These are phyloP conservation scores for Pseudocercospora musae DNA, from an alignment of 2,329 filamentous ascomycete species.

Conservation along the genomic window DNA sequence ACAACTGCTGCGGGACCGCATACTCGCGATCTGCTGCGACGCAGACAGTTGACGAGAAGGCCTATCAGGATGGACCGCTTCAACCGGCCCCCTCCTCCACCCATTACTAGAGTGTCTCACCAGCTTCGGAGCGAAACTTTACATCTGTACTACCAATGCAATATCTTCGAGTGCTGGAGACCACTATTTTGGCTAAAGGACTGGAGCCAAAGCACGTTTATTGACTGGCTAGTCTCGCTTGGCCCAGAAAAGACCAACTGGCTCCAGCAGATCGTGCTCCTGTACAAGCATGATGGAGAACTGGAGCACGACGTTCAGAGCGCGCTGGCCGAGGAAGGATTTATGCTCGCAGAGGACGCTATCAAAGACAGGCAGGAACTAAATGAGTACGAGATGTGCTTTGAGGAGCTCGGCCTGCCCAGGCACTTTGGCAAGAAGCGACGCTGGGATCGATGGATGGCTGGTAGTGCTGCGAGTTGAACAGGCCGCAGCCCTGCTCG, in stretches of 20 bases:
- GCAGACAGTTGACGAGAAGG: conserved; percentile 11
- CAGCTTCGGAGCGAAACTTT: conserved; percentile 24
- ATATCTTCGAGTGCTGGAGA: conserved; percentile 28
- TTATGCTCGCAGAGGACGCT: conserved; percentile 14
- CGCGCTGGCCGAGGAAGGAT: conserved; percentile 20
- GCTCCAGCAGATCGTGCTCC: conserved; percentile 25
- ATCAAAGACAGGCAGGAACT: conserved; percentile 21
- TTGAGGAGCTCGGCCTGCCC: conserved; percentile 24
- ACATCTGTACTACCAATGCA: conserved; percentile 26
- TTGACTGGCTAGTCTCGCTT: conserved; percentile 25
- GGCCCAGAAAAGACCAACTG: conserved; percentile 19
- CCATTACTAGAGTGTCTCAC: conserved; percentile 22
- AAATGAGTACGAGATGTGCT: conserved; percentile 25
- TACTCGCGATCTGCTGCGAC: background rate
- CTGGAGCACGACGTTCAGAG: conserved; percentile 23
- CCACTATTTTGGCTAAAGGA: conserved; percentile 25
- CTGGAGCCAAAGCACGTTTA: conserved; percentile 24
- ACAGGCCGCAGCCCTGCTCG: background rate
- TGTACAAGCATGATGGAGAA: conserved; percentile 25
- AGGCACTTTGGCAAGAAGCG: conserved; percentile 28
- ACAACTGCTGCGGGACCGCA: background rate
- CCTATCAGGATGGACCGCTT: conserved; percentile 23
- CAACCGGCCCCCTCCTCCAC: conserved; percentile 18
- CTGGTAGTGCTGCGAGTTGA: conserved; percentile 12
- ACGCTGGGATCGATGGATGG: conserved; percentile 18